Base-by-base conservation (phyloP, 148 eudicot genomes). In the Suaeda aralocaspica region DNA sequence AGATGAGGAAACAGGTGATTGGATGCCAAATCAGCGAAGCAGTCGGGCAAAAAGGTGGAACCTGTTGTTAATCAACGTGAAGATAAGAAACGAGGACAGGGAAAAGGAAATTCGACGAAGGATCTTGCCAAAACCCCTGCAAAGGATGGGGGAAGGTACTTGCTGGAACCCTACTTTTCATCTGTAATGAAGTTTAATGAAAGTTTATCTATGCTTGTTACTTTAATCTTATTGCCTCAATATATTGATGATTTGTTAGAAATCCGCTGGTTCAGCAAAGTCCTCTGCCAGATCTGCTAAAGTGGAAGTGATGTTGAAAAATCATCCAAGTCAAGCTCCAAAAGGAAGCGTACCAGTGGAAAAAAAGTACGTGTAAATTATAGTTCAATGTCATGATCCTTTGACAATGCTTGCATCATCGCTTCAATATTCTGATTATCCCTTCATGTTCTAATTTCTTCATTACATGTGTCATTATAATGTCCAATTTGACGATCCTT, bases 311-410 rank as follows among this genome's bases (percentile, higher is more conserved):
- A 46, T 39, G 31, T 46, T 19, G 87, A 83, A 66, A 85, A 87
- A 71, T 68, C 82, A 21, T 64, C 83, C 18, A 82, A 72, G 72
- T 71, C 69, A 16, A 79, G 73, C 74, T 77, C 93, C 62, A 94
- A 94, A 84, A 77, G 90, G 76, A 91, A 91, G 77, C 86, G 83
- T 33, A 68, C 85, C 22, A 71, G 60, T 28, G 72, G 74, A 57
- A 88, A 74, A 22, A 82, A 82, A 29, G 96, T 93, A 82, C 57
- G 82, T 74, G 21, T 39, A 11, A 16, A 16, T 24, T 52, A 15
- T 22, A 67, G 26, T 67, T 13, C 33, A 33, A 29, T 72, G 26
- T 67, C n/a, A 49, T 45, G 10, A 34, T 57, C 36, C 42, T 34
- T 59, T 30, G 22, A 39, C 1, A n/a, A 61, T 34, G 44, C 65